Conservation (phyloP, 164 flowering plant genomes). For the Chimonanthus praecox region DNA sequence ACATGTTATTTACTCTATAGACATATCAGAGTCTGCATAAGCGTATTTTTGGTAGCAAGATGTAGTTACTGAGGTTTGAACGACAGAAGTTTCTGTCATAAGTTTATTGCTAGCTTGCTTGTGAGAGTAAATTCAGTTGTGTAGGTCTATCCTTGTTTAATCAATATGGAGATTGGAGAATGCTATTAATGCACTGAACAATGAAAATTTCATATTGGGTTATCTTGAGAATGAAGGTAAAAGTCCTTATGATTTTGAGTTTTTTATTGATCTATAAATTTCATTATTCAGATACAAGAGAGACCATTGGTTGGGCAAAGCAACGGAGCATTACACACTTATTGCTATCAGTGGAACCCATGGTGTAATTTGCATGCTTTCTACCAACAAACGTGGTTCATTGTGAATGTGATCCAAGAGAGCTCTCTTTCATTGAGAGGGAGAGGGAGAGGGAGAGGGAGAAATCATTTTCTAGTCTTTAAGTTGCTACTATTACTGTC, state of each 20-base stretch:
- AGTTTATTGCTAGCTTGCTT: not conserved
- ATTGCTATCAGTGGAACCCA: conserved; percentile 50
- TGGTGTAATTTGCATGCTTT: conserved; percentile 21
- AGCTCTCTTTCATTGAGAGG: no score
- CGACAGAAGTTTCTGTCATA: not conserved
- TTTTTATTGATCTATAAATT: not conserved
- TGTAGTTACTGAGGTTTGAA: not conserved
- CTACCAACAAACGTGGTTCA: not conserved
- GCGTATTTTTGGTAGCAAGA: no score
- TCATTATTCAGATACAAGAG: conserved; percentile 33
- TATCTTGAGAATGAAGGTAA: not conserved
- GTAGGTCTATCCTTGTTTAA: not conserved
- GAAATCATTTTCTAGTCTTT: no score
- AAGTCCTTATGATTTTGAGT: not conserved
- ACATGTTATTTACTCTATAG: not conserved
- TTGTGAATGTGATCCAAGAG: not conserved
- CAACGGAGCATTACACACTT: conserved; percentile 29
- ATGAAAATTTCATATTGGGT: no score
- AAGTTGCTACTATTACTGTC: no score
- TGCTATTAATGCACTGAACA: no score
- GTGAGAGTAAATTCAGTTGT: no score
- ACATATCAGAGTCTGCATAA: not conserved
- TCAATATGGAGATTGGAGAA: no score
- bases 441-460: no score
- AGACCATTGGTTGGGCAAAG: conserved; percentile 35